Percentiles rank a stretch among this genome's conserved stretches.
These are phyloP conservation scores for Picea sitchensis DNA, from an alignment of 75 land plant species.

Conservation along the genomic window DNA sequence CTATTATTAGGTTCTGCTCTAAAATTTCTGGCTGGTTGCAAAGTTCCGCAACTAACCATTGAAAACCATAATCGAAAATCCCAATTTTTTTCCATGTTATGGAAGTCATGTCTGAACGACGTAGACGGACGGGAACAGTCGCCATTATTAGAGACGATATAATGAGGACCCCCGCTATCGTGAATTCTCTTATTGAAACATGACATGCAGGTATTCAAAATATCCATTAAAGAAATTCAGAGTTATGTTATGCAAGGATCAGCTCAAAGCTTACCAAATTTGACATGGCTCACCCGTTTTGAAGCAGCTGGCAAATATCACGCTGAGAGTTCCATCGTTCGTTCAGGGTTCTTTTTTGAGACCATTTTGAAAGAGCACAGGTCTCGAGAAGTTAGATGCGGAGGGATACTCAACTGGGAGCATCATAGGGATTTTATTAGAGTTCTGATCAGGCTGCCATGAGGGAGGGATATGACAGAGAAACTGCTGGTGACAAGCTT, in stretches of 20 bases:
- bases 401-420: background rate
- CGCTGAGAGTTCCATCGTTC: background rate
- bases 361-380: background rate
- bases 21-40: no score
- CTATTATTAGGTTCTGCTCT: no score
- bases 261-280: background rate
- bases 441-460: background rate
- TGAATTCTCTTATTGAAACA: background rate
- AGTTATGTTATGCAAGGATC: background rate
- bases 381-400: background rate
- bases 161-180: background rate
- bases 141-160: no score
- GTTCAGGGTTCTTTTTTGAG: background rate
- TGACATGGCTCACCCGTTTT: background rate
- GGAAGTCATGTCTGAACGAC: no score
- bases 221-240: background rate
- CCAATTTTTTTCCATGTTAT: no score
- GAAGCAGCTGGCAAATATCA: background rate
- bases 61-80: no score
- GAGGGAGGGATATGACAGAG: background rate
- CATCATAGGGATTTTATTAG: background rate
- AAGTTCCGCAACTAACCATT: no score
- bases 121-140: no score
- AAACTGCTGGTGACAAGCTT: conserved; percentile 46
- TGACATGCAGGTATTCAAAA: background rate